Conservation (phyloP, 2,329 filamentous ascomycete species). For the Pyrenochaeta sp. region DNA sequence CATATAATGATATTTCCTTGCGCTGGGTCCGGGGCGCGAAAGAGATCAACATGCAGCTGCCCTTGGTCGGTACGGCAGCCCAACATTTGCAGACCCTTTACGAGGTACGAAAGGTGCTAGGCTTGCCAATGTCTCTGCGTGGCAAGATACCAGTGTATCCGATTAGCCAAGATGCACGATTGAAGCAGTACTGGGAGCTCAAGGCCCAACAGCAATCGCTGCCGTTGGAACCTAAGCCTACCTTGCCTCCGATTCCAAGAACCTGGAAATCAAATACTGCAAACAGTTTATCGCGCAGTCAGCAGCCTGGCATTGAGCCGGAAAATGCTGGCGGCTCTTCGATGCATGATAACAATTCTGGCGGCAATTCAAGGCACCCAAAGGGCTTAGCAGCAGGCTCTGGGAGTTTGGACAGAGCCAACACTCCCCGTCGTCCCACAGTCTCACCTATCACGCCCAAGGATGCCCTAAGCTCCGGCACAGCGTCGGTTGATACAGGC, state of each 20-base stretch:
- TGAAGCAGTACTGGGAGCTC: slow-evolving; percentile 13
- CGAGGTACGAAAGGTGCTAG: slow-evolving; percentile 19
- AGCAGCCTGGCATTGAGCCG: neutral
- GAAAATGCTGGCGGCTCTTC: neutral
- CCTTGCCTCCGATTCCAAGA: neutral
- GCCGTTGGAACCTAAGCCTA: too few species aligned
- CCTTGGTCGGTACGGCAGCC: slow-evolving; percentile 13
- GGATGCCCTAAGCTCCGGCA: too few species aligned
- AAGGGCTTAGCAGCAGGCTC: neutral
- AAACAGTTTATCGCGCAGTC: neutral
- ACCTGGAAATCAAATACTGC: neutral
- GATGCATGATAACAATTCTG: neutral
- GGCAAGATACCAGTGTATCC: slow-evolving; percentile 25
- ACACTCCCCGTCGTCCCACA: neutral
- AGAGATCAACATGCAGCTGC: slow-evolving; percentile 3
- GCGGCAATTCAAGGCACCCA: neutral
- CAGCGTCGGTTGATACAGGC: too few species aligned
- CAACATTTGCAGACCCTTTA: slow-evolving; percentile 22
- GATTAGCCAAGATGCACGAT: neutral
- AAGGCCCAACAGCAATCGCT: neutral
- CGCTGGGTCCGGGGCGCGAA: slow-evolving; percentile 24
- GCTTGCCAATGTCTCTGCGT: slow-evolving; percentile 16
- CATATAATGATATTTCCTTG: slow-evolving; percentile 19
- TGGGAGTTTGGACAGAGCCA: neutral
- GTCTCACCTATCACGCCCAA: too few species aligned